A percentile compares a stretch with the other conserved stretches of the same genome.
phyloP scores from a whole-genome alignment of 2,329 filamentous ascomycete species.

The Botrytis fabae region DNA sequence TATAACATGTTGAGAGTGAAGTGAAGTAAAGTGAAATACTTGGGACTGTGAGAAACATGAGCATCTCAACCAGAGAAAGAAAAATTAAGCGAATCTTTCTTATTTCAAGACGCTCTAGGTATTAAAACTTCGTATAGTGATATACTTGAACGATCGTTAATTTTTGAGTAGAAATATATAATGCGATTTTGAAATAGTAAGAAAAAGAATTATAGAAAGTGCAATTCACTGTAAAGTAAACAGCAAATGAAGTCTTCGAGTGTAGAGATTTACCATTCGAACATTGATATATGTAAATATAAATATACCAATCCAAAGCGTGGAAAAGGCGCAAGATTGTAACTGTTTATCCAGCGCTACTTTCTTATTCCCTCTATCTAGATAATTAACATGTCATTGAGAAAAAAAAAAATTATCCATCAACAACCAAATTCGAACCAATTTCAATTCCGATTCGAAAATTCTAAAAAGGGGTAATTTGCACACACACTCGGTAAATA shows the following conservation, averaged over 20 bases:
- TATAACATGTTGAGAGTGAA: neutral
- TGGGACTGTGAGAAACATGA: neutral
- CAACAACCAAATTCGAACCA: neutral
- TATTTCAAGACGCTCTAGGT: neutral
- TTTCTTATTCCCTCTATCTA: neutral
- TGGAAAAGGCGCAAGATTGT: neutral
- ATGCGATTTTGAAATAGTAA: too few relatives aligned
- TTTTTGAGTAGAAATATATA: too few relatives aligned
- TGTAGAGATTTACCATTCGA: neutral
- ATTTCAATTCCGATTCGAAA: accelerated
- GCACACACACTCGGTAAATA: neutral
- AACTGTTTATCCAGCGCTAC: accelerated
- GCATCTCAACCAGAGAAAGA: neutral
- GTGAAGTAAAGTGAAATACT: neutral
- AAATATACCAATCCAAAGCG: neutral
- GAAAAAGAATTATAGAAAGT: too few relatives aligned
- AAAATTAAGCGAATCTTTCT: neutral
- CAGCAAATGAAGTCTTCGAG: neutral
- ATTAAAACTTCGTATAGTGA: neutral
- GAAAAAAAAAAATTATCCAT: neutral
- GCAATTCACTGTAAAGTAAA: too few relatives aligned
- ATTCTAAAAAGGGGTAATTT: neutral
- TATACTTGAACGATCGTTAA: too few relatives aligned
- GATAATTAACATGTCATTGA: neutral
- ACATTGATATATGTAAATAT: neutral